Evolutionary conservation across 192 early-diverging fungal genomes (phyloP).

Genomic region (Podila minutissima): DNA sequence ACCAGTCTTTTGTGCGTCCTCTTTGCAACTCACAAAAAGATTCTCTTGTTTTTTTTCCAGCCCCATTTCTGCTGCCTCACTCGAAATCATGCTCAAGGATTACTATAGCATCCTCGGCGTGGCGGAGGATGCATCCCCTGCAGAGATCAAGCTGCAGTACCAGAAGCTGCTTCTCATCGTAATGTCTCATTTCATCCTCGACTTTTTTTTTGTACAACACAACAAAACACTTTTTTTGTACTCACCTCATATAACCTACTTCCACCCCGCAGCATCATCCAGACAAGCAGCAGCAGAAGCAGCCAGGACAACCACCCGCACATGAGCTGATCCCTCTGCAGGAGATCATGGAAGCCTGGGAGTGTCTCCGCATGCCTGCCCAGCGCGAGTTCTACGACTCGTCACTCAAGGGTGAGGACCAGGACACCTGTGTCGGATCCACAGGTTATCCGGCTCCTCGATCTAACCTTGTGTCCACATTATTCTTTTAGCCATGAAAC

Average conservation of each 20-base stretch:
- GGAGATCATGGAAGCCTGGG: constrained; percentile 65
- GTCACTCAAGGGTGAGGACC: constrained; percentile 52
- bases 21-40: too few species aligned
- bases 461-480: not conserved
- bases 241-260: not conserved
- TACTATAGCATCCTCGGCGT: constrained; percentile 69
- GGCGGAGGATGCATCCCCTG: constrained; percentile 45
- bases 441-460: not conserved
- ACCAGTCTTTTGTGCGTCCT: not conserved
- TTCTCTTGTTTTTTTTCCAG: too few species aligned
- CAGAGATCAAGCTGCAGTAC: constrained; percentile 64
- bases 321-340: constrained; percentile 27
- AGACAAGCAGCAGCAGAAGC: constrained; percentile 56
- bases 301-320: not conserved
- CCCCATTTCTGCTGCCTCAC: too few species aligned
- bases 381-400: constrained; percentile 62
- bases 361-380: constrained; percentile 56
- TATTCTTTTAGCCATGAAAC: constrained; percentile 22
- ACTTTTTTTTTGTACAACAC: not conserved
- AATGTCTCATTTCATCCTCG: constrained; percentile 6
- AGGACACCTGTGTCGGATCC: not conserved
- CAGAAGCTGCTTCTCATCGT: constrained; percentile 64
- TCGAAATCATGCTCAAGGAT: constrained; percentile 41
- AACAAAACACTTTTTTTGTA: not conserved
- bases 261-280: constrained; percentile 58